phyloP scores from a whole-genome alignment of 257 asterid species.

The Salvia miltiorrhiza region DNA sequence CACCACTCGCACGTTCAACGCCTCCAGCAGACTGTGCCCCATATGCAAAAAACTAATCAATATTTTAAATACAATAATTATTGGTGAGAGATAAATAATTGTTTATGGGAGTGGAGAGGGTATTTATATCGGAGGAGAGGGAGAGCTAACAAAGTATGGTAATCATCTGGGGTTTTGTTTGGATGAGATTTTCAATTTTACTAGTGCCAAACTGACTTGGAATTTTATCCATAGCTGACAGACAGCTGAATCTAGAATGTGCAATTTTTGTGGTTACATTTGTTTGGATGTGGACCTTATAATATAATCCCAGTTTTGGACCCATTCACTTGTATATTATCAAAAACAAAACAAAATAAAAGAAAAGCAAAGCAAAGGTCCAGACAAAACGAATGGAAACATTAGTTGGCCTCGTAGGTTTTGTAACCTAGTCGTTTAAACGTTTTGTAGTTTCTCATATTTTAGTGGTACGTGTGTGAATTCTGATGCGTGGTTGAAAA shows the following conservation, averaged over 20 bases:
- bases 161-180: background rate
- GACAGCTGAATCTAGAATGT: background rate
- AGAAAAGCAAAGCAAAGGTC: no score
- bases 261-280: background rate
- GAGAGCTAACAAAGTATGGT: background rate
- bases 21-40: conserved; percentile 65
- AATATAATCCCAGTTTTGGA: background rate
- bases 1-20: conserved; percentile 69
- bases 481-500: no score
- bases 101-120: background rate
- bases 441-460: no score
- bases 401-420: background rate
- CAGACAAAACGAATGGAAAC: background rate
- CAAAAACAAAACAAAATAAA: background rate
- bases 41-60: background rate
- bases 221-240: background rate
- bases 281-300: background rate
- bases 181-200: background rate
- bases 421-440: background rate
- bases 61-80: no score
- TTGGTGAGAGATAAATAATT: no score
- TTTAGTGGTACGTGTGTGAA: no score
- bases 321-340: background rate
- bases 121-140: background rate
- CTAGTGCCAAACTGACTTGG: background rate